These are phyloP conservation scores for Hamigera avellanea DNA, from an alignment of 495 filamentous ascomycete genomes.

Conservation along the genomic window DNA sequence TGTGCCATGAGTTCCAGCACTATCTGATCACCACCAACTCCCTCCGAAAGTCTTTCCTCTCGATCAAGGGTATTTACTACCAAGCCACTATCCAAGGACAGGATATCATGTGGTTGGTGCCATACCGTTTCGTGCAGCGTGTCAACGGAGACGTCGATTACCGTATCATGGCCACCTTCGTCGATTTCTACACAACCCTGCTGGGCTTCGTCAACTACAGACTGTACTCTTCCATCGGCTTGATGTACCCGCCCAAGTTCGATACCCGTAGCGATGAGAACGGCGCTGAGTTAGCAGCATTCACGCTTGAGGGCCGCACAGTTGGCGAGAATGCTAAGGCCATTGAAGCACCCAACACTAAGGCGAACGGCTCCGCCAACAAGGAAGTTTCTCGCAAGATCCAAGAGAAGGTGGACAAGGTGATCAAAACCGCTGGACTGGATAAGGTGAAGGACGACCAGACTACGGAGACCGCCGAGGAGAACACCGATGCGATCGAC, in stretches of 20 bases:
- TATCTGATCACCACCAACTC: constrained; percentile 87
- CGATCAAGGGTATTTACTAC: constrained; percentile 99
- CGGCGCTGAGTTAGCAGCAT: constrained; percentile 84
- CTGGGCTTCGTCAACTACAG: constrained; percentile 92
- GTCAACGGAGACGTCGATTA: constrained; percentile 92
- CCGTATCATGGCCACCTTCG: constrained; percentile 96
- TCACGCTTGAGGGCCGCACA: constrained; percentile 67
- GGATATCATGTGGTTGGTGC: constrained; percentile 93
- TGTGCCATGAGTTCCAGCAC: constrained; percentile 92
- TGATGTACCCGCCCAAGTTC: constrained; percentile 93
- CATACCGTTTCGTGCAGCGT: constrained; percentile 91
- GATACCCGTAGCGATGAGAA: constrained; percentile 75
- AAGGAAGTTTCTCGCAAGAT: constrained; percentile 36
- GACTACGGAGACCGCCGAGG: constrained; percentile 26
- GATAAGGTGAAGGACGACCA: constrained; percentile 34
- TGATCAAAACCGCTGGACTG: constrained; percentile 32
- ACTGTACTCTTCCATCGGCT: constrained; percentile 77
- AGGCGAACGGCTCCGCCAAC: constrained; percentile 27
- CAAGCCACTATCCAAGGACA: constrained; percentile 98
- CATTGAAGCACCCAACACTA: constrained; percentile 37
- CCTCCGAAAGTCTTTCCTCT: constrained; percentile 88
- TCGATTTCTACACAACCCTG: constrained; percentile 96
- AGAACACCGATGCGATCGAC: constrained; percentile 63
- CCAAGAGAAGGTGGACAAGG: constrained; percentile 44
- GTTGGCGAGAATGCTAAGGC: constrained; percentile 42